Base-by-base conservation (phyloP, 768 basidiomycete genomes). In the Tubosaeta sp. region DNA sequence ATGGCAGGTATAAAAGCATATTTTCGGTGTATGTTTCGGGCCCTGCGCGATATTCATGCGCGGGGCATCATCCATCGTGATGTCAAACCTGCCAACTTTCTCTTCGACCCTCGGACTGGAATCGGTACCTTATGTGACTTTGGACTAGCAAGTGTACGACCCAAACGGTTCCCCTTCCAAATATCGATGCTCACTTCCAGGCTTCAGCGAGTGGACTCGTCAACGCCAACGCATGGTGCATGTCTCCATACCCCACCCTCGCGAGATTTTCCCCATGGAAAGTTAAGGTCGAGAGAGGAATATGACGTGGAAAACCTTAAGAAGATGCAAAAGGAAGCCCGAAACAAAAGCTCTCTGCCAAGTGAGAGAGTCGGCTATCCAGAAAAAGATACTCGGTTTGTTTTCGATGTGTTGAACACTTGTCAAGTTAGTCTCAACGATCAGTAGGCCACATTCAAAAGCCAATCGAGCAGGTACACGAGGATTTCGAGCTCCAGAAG, bases 61-160 rank as follows among this genome's bases (percentile, higher is more conserved):
- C 77, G 93, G 47, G 81, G 81, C 6, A 86, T 98, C 60, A 90
- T 98, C 46, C 95, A 98, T 67, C 90, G 95, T 40, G 95, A 98
- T 69, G 90, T 98, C 60, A 98, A 98, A 65, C 94, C 95, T 19
- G 95, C 94, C 53, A 98, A 98, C 68, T 98, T 98, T 67, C 77
- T 98, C 31, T 97, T 87, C 66, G 91, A 98, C 67, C 86, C 90
- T 32, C 80, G 77, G 32, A 87, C 85, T 7, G 87, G 87, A 10
- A 74, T 83, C 12, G 96, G 96, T 21, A 88, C 87, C 1, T 72
- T 99, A 8, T 92, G 91, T 58, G 96, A 98, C 69, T 96, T 97
- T 64, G 96, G 96, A 18, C 78, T 99, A 4, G 96, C 96, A 9
- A 92, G 91, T 61, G 94, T 94, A 69, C 59, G 87, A 71, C 11